Conservation (phyloP, 495 filamentous ascomycete genomes). For the Hypoxylon subgilvum region DNA sequence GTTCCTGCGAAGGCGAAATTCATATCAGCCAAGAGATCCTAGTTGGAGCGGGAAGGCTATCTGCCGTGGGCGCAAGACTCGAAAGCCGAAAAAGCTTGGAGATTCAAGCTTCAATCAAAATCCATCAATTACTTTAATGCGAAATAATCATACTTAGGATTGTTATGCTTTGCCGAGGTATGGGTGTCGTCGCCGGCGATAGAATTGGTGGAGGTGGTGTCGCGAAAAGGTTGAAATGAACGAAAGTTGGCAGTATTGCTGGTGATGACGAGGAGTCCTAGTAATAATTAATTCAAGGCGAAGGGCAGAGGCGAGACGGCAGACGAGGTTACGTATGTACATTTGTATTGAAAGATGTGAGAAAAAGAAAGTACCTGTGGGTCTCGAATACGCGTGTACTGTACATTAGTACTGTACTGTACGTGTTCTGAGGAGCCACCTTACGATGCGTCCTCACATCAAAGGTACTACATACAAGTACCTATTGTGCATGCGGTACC, state of each 20-base stretch:
- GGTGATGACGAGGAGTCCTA: constrained; percentile 20
- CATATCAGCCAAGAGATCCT: constrained; percentile 20
- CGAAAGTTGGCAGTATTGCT: constrained; percentile 12
- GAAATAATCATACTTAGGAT: constrained; percentile 10
- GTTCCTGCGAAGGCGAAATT: constrained; percentile 22
- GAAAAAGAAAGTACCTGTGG: constrained; percentile 29
- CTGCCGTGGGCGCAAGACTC: constrained; percentile 1
- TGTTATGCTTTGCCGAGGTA: not conserved
- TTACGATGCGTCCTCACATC: no score
- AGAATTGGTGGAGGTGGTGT: constrained; percentile 6
- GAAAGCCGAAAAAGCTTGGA: no score
- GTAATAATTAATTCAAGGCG: constrained; percentile 18
- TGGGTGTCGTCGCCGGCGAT: no score
- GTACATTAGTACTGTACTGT: no score
- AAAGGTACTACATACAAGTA: no score
- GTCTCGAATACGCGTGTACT: constrained; percentile 25
- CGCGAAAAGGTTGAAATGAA: not conserved
- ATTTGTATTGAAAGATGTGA: not conserved
- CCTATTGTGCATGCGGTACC: no score
- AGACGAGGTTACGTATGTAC: no score
- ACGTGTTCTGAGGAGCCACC: no score
- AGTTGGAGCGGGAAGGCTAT: constrained; percentile 2
- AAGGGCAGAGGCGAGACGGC: no score
- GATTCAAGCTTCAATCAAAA: not conserved
- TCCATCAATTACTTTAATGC: not conserved